Evolutionary conservation across 768 basidiomycete species (phyloP).

Genomic region (Boletus pseudo-olivaceus): DNA sequence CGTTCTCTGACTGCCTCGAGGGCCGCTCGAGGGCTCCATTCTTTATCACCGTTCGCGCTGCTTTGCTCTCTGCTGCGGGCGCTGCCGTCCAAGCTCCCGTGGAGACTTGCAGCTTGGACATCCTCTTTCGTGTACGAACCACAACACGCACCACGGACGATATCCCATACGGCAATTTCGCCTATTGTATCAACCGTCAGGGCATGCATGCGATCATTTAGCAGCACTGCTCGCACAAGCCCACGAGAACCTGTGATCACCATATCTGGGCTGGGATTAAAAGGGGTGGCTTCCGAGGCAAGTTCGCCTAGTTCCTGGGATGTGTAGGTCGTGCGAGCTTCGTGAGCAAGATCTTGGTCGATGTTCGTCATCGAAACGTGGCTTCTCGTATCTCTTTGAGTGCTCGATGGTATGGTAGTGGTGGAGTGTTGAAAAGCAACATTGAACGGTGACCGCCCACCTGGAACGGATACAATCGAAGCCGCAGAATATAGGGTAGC

Average conservation of each 20-base stretch:
- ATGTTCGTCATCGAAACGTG: slow-evolving; percentile 18
- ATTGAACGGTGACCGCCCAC: slow-evolving; percentile 36
- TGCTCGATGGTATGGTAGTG: slow-evolving; percentile 27
- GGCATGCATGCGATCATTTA: slow-evolving; percentile 89
- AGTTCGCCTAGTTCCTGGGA: slow-evolving; percentile 75
- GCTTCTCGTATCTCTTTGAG: slow-evolving; percentile 17
- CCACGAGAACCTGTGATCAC: slow-evolving; percentile 76
- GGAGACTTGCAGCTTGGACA: slow-evolving; percentile 52
- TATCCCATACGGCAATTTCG: slow-evolving; percentile 90
- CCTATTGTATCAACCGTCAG: slow-evolving; percentile 88
- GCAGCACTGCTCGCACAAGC: slow-evolving; percentile 72
- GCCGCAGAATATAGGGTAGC: slow-evolving; percentile 87
- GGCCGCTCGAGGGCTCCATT: slow-evolving; percentile 73
- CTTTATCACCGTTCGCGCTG: slow-evolving; percentile 37
- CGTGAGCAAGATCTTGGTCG: slow-evolving; percentile 32
- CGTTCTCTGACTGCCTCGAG: slow-evolving; percentile 84
- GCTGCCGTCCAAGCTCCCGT: slow-evolving; percentile 43
- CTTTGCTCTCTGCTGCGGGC: slow-evolving; percentile 31
- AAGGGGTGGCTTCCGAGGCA: slow-evolving; percentile 68
- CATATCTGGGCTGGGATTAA: slow-evolving; percentile 56
- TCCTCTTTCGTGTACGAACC: slow-evolving; percentile 69
- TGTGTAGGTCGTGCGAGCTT: slow-evolving; percentile 47
- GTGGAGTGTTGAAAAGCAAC: slow-evolving; percentile 32
- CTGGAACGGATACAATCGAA: slow-evolving; percentile 68
- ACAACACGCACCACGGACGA: slow-evolving; percentile 71